Evolutionary conservation across 2,329 filamentous ascomycete genomes (phyloP), one percentile per base, ranked within the genome.

Genomic region (Colletotrichum tropicicola): DNA sequence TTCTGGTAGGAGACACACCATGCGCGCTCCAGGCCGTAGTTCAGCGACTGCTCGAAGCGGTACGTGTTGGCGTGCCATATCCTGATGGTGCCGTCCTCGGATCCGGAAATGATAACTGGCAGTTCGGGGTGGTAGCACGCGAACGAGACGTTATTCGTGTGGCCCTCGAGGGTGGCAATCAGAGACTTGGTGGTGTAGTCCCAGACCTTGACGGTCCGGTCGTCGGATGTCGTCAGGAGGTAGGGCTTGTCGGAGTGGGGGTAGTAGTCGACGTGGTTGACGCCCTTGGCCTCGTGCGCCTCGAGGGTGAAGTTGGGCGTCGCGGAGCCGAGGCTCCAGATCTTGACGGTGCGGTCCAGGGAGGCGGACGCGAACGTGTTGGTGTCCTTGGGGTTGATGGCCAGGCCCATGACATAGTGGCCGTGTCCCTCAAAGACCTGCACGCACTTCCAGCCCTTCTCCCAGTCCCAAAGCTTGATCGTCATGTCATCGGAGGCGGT

Each of bases 1-100:
- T 93, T 92, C 77, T 99, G 96, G 75, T 97, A 98, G 25, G 93
- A 91, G 47, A 98, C 93, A 87, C 96, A 98, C 96, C 96, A 99
- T 59, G 95, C 96, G 73, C 96, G 89, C 79, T 99, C 96, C 51
- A 99, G 82, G 28, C 94, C 96, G 78, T 99, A 99, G 82, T 93
- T 98, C 68, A 99, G 83, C 1, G 94, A 97, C 76, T 98, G 96
- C 79, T 98, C 96, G 65, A 98, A 87, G 70, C 96, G 88, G 80
- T 98, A 98, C 56, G 96, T 99, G 75, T 97, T 98, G 69, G 95
- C 94, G 77, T 99, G 94, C 96, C 96, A 99, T 78, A 99, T 94
- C 80, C 97, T 97, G 76, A 99, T 90, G 1, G 94, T 97, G 69
- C 95, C 95, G 78, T 99, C 96, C 80, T 99, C 96, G 25, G 95